Evolutionary conservation across 805 yeast genomes (phyloP), one percentile per base, ranked within the genome.

Genomic region (Candida arabinofermentans): DNA sequence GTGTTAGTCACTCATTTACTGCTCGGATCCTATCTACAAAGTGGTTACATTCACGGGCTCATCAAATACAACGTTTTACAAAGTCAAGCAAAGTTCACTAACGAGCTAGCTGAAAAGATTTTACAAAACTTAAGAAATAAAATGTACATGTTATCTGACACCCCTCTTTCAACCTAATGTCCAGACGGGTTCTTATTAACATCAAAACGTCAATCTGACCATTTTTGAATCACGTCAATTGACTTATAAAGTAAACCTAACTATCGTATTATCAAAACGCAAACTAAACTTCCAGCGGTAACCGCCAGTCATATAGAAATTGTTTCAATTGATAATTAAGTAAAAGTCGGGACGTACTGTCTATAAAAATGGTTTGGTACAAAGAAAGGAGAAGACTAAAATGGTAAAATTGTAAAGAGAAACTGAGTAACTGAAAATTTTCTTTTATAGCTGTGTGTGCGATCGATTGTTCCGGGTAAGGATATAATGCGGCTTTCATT

Each of bases 171-270:
- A 51, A 39, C 46, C 48, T 42, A 27, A 23, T 43, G 54, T 61
- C 65, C 65, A 60, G 64, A 58, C 64, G 65, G 49, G 65, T 61
- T 61, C 65, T 61, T 61, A 60, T 57, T 49, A 54, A 53, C 64
- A 58, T 49, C 51, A 34, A 27, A 32, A 31, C 44, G 22, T 53
- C 48, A 18, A 44, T 61, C 64, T 61, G 38, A 54, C 65, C 64
- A 53, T 50, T 62, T 55, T 42, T 49, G 49, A 50, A 61, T 61
- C 65, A 58, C 65, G 65, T 46, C 59, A 50, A 58, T 50, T 37
- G 50, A 24, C 42, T 18, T 16, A 12, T 7, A 19, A 21, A 33
- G 23, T n/a, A 14, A 33, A 5, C 17, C 22, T 14, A 29, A 14
- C 5, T 16, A 14, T 29, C 32, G n/a, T n/a, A n/a, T n/a, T n/a